Conservation (phyloP, 805 yeast genomes). For the Suhomyces tanzawaensis region DNA sequence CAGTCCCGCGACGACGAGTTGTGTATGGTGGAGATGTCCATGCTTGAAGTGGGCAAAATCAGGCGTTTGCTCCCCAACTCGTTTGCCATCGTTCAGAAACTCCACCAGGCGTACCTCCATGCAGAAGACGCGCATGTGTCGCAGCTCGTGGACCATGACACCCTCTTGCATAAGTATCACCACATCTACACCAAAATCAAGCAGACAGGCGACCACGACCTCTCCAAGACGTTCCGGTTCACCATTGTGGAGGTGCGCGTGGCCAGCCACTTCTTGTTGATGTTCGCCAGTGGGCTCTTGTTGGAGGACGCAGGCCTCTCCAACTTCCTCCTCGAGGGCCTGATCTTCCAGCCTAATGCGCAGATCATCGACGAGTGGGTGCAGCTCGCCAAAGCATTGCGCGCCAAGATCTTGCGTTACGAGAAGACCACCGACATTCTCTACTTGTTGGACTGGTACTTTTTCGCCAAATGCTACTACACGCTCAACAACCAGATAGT, state of each 20-base stretch:
- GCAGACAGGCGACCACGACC: constrained; percentile 5
- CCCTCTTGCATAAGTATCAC: constrained; percentile 2
- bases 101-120: constrained; percentile 7
- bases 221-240: constrained; percentile 4
- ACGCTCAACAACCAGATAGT: constrained; percentile 15
- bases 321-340: constrained; percentile 8
- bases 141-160: constrained; percentile 3
- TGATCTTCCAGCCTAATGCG: constrained; percentile 8
- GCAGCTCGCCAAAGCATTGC: constrained; percentile 16
- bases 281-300: constrained; percentile 21
- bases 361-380: constrained; percentile 17
- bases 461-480: constrained; percentile 20
- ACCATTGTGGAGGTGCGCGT: constrained; percentile 14
- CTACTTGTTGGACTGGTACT: constrained; percentile 26
- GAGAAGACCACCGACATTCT: constrained; percentile 24
- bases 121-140: constrained; percentile 6
- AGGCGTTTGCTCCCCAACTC: constrained; percentile 8
- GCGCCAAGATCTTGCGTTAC: constrained; percentile 14
- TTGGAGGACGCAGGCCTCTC: constrained; percentile 9
- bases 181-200: constrained; percentile 7
- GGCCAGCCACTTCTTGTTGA: constrained; percentile 17
- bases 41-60: constrained; percentile 8
- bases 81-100: constrained; percentile 4
- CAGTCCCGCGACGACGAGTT: constrained; percentile 5
- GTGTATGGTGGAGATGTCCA: constrained; percentile 5